Evolutionary conservation across 352 stramenopile genomes (phyloP), one percentile per base, ranked within the genome.

Genomic region (Globisporangium viniferum): DNA sequence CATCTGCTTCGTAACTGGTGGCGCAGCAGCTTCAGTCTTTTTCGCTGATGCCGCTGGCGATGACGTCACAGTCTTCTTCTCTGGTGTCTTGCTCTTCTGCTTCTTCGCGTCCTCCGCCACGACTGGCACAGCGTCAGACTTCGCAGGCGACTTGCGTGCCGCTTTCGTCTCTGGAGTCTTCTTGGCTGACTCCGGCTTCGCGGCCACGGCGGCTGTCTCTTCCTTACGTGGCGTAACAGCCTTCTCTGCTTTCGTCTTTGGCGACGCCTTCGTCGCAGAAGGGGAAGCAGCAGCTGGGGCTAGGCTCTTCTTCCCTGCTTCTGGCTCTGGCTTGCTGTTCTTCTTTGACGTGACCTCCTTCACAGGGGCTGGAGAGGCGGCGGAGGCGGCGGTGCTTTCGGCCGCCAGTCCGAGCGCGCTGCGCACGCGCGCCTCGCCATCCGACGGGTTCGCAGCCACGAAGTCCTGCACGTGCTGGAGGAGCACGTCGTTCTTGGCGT

Each of bases 401-500:
- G 31, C 27, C 59, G 57, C 62, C 15, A 14, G 39, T 3, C 59
- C 64, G 61, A 91, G 55, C 49, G 62, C 63, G 9, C 35, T 51
- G 20, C 77, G 53, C 59, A 91, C 67, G 14, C 65, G 70, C 63
- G 73, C 33, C 48, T 82, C 78, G 31, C 81, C 83, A 41, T 89
- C 70, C 27, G 59, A 60, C 6, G 74, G 66, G 64, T 84, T 70
- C 10, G 72, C 56, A 29, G 74, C 64, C 57, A 90, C 59, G 64
- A 87, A 87, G 39, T 79, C 53, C 61, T 74, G 65, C 22, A 82
- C 69, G 59, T 86, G 74, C 60, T 78, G 64, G 33, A 86, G 51
- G 59, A 91, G 89, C 48, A 89, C 77, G 53, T 91, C 80, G 18
- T 80, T 88, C 73, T 90, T 90, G 67, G 79, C 77, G 58, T 92